Conservation (phyloP, 202 grass and related monocot species). For the Panicum hallii region DNA sequence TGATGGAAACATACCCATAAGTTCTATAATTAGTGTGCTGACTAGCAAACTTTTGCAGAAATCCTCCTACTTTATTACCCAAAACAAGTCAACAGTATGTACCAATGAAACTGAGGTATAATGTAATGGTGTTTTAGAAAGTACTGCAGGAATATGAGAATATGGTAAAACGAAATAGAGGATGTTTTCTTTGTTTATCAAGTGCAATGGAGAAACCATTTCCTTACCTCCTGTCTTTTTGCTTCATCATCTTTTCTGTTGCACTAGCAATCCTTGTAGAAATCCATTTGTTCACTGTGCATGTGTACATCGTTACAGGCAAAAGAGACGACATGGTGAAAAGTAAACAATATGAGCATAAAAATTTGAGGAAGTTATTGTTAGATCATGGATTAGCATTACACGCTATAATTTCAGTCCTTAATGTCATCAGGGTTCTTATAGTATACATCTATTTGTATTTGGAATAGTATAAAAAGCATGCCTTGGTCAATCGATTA, state of each 20-base stretch:
- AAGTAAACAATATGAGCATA: slow-evolving; percentile 31
- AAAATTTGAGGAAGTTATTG: background rate
- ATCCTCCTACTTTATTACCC: background rate
- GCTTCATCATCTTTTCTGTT: slow-evolving; percentile 96
- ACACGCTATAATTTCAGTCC: background rate
- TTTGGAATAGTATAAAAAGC: background rate
- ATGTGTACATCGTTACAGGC: slow-evolving; percentile 30
- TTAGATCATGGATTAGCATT: background rate
- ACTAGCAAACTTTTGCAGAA: slow-evolving; percentile 26
- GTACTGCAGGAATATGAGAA: background rate
- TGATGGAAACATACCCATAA: slow-evolving; percentile 24
- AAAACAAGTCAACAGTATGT: slow-evolving; percentile 4
- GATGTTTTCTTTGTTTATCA: background rate
- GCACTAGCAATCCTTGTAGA: slow-evolving; percentile 83
- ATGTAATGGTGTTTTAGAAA: slow-evolving; percentile 26
- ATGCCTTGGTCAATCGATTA: slow-evolving; percentile 9
- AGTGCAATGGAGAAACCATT: slow-evolving; percentile 1
- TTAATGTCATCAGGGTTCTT: background rate
- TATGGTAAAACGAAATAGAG: slow-evolving; percentile 13
- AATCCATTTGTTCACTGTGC: slow-evolving; percentile 95
- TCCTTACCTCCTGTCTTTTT: slow-evolving; percentile 89
- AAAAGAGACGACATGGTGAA: slow-evolving; percentile 35
- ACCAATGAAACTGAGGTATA: slow-evolving; percentile 23
- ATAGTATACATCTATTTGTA: slow-evolving; percentile 13
- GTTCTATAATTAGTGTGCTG: slow-evolving; percentile 6